These are phyloP conservation scores for Teratosphaeria viscida DNA, from an alignment of 2,329 filamentous ascomycete genomes.

Conservation along the genomic window DNA sequence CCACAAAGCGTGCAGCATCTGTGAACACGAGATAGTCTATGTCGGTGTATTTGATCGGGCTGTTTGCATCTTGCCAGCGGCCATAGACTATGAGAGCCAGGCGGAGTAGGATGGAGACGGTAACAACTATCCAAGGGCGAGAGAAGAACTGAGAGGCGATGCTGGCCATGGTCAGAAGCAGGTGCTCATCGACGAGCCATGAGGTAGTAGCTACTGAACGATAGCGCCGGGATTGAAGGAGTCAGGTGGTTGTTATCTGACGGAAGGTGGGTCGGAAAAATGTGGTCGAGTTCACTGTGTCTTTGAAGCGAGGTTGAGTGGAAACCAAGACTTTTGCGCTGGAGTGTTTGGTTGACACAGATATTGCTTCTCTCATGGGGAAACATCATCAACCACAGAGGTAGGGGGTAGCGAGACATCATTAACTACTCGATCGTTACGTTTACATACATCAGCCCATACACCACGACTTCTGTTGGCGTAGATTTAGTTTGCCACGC, in stretches of 20 bases:
- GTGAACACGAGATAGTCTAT: constrained; percentile 99
- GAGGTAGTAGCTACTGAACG: neutral
- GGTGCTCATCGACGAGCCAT: neutral
- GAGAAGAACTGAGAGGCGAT: constrained; percentile 1
- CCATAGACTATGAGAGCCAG: constrained; percentile 71
- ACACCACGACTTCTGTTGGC: neutral
- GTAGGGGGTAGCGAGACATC: too few species aligned
- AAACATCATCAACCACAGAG: too few species aligned
- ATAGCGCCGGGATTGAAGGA: neutral
- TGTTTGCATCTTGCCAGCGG: constrained; percentile 82
- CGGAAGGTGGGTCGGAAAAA: neutral
- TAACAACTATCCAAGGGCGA: constrained; percentile 27
- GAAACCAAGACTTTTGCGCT: neutral
- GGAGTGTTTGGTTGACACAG: neutral
- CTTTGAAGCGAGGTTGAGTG: neutral
- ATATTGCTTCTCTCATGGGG: too few species aligned
- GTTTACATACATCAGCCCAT: neutral
- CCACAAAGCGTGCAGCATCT: constrained; percentile 72
- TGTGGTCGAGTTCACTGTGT: neutral
- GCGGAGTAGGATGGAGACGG: constrained; percentile 52
- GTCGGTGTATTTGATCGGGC: constrained; percentile 93
- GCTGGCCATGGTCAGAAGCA: neutral
- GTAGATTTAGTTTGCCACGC: constrained; percentile 10
- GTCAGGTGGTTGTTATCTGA: neutral
- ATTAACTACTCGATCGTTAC: neutral